Percentiles rank a stretch among this genome's conserved stretches.
Evolutionary conservation across 2,329 filamentous ascomycete genomes (phyloP).

Genomic region (Xylaria sp.): DNA sequence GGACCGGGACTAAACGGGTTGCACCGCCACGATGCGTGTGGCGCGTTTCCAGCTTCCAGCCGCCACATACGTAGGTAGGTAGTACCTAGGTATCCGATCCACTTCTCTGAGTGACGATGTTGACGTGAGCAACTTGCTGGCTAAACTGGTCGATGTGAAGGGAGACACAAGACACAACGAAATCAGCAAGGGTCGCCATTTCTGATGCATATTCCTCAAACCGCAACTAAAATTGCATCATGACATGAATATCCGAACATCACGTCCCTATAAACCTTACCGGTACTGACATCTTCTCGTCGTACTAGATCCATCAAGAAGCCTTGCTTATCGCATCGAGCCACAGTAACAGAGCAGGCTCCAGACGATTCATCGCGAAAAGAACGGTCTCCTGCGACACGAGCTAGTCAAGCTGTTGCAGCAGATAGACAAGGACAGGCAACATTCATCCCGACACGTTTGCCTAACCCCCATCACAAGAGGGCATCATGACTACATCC

Average conservation of each 20-base stretch:
- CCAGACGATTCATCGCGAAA: background rate
- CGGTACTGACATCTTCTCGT: background rate
- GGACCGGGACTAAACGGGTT: background rate
- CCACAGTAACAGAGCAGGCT: background rate
- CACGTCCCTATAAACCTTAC: background rate
- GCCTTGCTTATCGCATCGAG: conserved; percentile 11
- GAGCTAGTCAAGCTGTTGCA: background rate
- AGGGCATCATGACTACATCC: conserved; percentile 45
- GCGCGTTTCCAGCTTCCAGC: background rate
- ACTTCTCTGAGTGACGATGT: conserved; percentile 28
- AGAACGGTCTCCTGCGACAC: background rate
- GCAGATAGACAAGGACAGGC: background rate
- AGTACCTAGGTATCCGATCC: too few species aligned
- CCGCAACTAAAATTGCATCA: background rate
- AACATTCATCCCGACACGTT: conserved; percentile 2
- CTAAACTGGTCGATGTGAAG: conserved; percentile 29
- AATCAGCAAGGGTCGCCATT: conserved; percentile 2
- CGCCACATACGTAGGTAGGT: conserved; percentile 30
- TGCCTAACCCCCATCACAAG: background rate
- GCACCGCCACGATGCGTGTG: conserved; percentile 31
- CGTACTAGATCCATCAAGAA: background rate
- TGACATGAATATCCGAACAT: background rate
- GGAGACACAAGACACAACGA: background rate
- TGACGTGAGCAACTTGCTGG: conserved; percentile 40
- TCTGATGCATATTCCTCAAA: background rate